Evolutionary conservation across 2,329 filamentous ascomycete genomes (phyloP).

Genomic region (Microdochium bolleyi): DNA sequence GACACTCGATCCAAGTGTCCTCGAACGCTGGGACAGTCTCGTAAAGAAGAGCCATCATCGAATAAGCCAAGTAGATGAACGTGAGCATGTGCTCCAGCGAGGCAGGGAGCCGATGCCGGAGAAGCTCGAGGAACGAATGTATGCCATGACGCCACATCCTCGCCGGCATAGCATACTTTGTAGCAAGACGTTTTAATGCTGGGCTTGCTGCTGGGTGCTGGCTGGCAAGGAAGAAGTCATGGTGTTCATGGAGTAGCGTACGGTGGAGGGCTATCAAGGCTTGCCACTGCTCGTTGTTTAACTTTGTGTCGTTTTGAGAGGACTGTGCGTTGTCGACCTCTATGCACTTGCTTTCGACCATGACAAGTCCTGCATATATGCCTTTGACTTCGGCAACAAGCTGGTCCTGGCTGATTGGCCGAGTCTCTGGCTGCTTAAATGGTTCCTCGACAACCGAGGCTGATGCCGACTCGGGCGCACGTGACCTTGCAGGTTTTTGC

Average conservation of each 20-base stretch:
- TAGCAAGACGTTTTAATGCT: slow-evolving; percentile 59
- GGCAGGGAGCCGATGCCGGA: slow-evolving; percentile 65
- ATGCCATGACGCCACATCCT: slow-evolving; percentile 94
- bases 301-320: slow-evolving; percentile 27
- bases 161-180: slow-evolving; percentile 85
- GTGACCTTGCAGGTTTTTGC: background rate
- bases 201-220: slow-evolving; percentile 75
- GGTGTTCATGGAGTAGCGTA: slow-evolving; percentile 73
- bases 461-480: background rate
- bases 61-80: slow-evolving; percentile 84
- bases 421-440: slow-evolving; percentile 49
- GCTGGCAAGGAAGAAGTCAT: slow-evolving; percentile 79
- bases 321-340: slow-evolving; percentile 64
- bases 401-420: slow-evolving; percentile 69
- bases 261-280: slow-evolving; percentile 75
- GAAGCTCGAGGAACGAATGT: slow-evolving; percentile 71
- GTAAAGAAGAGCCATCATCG: slow-evolving; percentile 79
- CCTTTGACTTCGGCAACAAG: slow-evolving; percentile 74
- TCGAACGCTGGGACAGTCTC: slow-evolving; percentile 79
- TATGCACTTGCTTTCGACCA: slow-evolving; percentile 84
- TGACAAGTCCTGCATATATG: slow-evolving; percentile 75
- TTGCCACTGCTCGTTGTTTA: slow-evolving; percentile 71
- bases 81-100: slow-evolving; percentile 84
- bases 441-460: background rate
- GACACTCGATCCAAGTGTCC: slow-evolving; percentile 88